Evolutionary conservation across 495 filamentous ascomycete species (phyloP).

Genomic region (Penicillium malachiteum): DNA sequence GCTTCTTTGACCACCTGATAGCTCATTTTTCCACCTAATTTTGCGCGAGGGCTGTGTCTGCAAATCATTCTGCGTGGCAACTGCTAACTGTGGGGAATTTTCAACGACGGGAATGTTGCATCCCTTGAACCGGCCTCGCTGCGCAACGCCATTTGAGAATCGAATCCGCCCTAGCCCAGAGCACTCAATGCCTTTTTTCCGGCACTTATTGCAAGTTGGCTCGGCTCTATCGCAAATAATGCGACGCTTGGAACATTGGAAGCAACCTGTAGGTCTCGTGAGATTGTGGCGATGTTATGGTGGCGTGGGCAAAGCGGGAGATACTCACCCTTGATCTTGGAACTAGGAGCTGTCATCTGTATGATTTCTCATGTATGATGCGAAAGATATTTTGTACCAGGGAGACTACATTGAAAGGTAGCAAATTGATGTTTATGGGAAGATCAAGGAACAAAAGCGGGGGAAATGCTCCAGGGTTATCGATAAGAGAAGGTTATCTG

Average conservation of each 20-base stretch:
- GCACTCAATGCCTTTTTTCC: constrained; percentile 28
- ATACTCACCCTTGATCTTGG: too few relatives aligned
- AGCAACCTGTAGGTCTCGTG: constrained; percentile 13
- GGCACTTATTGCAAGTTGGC: constrained; percentile 22
- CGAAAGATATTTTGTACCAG: too few relatives aligned
- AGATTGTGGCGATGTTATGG: neutral
- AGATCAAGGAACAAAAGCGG: too few relatives aligned
- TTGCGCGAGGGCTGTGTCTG: neutral
- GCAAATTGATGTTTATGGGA: too few relatives aligned
- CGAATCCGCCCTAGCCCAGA: constrained; percentile 20
- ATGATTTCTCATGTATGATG: too few relatives aligned
- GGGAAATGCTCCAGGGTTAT: too few relatives aligned
- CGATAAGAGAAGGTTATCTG: too few relatives aligned
- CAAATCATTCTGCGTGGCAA: neutral
- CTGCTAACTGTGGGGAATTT: neutral
- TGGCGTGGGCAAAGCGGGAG: neutral
- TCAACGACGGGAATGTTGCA: constrained; percentile 13
- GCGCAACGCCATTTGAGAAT: constrained; percentile 16
- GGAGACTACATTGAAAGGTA: too few relatives aligned
- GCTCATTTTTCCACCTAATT: constrained; percentile 21
- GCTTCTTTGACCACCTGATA: neutral
- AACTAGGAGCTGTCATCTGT: too few relatives aligned
- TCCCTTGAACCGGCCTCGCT: constrained; percentile 19
- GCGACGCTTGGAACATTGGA: constrained; percentile 26
- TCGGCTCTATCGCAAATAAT: constrained; percentile 22